Base-by-base conservation (phyloP, 1,284 basidiomycete species). In the Naganishia liquefaciens region DNA sequence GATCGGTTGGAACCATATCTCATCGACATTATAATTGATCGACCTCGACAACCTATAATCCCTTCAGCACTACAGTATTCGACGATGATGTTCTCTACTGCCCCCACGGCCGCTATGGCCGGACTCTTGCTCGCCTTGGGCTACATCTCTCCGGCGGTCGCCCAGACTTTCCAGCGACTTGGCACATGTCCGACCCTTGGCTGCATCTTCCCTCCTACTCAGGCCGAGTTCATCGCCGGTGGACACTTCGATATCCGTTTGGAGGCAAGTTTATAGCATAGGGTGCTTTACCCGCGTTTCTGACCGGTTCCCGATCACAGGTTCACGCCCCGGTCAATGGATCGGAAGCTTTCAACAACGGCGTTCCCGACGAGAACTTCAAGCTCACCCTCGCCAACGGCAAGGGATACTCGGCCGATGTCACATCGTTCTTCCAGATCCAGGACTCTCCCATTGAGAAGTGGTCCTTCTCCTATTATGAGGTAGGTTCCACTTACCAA, bases 261-360 rank as follows among this genome's bases (percentile, higher is more conserved):
- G n/a, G 70, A 72, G 55, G 69, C 73, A 43, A 23, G 51, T 61
- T n/a, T 6, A 28, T n/a, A 28, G 21, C 11, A 30, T 19, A 11
- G 17, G 30, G 1, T 50, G 42, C 1, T 19, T 15, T 19, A 3
- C n/a, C 17, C 30, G 2, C 7, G 10, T 33, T 37, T 5, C 17
- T 53, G 27, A 51, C 27, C 3, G 21, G 5, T 28, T 9, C 6
- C 9, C 13, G 5, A 30, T 17, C 74, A 44, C 75, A 80, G 70
- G 75, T 79, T 7, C 80, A 81, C 65, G 80, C 80, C 0, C 80
- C 79, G 10, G 70, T 75, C 15, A 80, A 80, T 68, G 79, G 79
- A 25, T 70, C 76, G 3, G 73, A 77, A 65, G 75, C 79, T 1
- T 80, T 72, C 70, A 79, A 79, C 73, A 69, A 71, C 58, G 80